Percentiles rank a stretch among this genome's conserved stretches.
Evolutionary conservation across 73 alveolate species (phyloP).

Genomic region (Durusdinium trenchii): DNA sequence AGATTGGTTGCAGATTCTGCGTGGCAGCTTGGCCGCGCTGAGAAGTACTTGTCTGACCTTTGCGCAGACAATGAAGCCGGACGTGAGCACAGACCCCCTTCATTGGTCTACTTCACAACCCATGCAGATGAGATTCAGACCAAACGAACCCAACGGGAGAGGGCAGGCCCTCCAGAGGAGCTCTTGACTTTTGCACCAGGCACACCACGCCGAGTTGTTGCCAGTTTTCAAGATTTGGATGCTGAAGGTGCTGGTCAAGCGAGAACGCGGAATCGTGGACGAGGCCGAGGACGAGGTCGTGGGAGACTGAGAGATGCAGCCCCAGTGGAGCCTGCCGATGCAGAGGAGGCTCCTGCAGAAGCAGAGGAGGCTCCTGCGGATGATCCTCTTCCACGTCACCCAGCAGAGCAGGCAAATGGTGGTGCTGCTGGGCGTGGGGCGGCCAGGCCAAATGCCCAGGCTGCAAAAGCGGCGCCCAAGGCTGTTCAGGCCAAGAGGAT

Average conservation of each 20-base stretch:
- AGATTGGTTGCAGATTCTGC: not conserved
- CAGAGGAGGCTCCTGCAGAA: too few relatives aligned
- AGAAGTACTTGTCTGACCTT: not conserved
- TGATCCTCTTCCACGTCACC: too few relatives aligned
- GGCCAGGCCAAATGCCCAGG: not conserved
- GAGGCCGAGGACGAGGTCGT: conserved; percentile 7
- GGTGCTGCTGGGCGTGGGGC: too few relatives aligned
- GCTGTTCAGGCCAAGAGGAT: not conserved
- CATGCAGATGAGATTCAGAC: not conserved
- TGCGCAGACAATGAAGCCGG: not conserved
- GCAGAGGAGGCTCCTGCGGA: too few relatives aligned
- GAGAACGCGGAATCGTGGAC: not conserved
- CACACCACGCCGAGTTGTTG: not conserved
- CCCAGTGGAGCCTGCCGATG: too few relatives aligned
- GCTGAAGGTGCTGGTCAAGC: not conserved
- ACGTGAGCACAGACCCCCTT: not conserved
- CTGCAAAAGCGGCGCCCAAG: not conserved
- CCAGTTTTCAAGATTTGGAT: too few relatives aligned
- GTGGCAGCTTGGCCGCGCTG: not conserved
- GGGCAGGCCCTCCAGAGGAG: conserved; percentile 25
- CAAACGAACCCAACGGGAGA: not conserved
- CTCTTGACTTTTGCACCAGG: conserved; percentile 23
- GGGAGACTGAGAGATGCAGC: too few relatives aligned
- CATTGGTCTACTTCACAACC: not conserved
- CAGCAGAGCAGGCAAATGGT: too few relatives aligned